Percentiles rank a stretch among this genome's conserved stretches.
phyloP scores from a whole-genome alignment of 2,329 filamentous ascomycete species.

The Aspergillus quadrilineatus region DNA sequence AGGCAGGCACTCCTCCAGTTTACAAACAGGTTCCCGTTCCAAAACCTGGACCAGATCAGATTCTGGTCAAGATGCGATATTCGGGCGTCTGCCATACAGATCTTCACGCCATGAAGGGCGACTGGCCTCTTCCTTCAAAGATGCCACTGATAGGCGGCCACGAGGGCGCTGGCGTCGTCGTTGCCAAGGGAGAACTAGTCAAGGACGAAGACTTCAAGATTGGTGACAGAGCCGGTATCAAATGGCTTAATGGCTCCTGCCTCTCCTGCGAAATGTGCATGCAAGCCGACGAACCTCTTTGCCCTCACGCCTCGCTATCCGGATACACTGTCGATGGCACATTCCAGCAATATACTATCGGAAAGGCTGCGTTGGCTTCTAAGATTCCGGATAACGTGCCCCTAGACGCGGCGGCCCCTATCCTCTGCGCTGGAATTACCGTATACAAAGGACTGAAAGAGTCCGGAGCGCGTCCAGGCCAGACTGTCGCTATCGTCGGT shows the following conservation, averaged over 20 bases:
- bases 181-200: conserved; percentile 75
- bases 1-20: conserved; percentile 67
- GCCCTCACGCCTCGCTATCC: conserved; percentile 70
- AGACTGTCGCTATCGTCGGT: conserved; percentile 80
- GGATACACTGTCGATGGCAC: conserved; percentile 91
- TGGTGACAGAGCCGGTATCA: conserved; percentile 84
- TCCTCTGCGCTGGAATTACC: conserved; percentile 82
- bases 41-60: conserved; percentile 81
- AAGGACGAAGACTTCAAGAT: conserved; percentile 72
- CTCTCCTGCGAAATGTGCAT: conserved; percentile 81
- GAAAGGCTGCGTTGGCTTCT: conserved; percentile 81
- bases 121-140: conserved; percentile 84
- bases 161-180: conserved; percentile 77
- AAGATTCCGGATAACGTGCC: conserved; percentile 74
- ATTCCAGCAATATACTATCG: conserved; percentile 90
- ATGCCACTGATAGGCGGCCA: conserved; percentile 81
- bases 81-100: conserved; percentile 91
- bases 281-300: conserved; percentile 78
- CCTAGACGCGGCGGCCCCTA: conserved; percentile 74
- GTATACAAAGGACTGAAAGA: conserved; percentile 93
- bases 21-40: conserved; percentile 68
- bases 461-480: conserved; percentile 69
- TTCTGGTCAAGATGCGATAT: conserved; percentile 88
- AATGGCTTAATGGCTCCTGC: conserved; percentile 89
- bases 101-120: conserved; percentile 76